A percentile compares a stretch with the other conserved stretches of the same genome.
phyloP scores from a whole-genome alignment of 352 stramenopile genomes.

The Phytophthora kernoviae region DNA sequence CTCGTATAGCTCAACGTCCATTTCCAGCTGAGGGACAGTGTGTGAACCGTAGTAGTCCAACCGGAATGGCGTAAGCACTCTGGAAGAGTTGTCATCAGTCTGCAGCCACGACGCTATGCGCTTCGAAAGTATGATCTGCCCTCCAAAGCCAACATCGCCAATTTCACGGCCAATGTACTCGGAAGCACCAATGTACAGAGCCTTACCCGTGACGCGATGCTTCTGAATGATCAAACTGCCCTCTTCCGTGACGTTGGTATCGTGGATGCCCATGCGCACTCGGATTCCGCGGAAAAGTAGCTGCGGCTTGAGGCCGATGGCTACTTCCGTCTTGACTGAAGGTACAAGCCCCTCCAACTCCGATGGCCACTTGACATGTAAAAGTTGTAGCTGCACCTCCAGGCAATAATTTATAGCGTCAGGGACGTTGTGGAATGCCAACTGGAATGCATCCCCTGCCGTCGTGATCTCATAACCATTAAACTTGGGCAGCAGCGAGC shows the following conservation, averaged over 20 bases:
- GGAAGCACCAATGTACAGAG: conserved; percentile 66
- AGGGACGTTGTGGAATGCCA: conserved; percentile 67
- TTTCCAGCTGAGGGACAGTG: conserved; percentile 47
- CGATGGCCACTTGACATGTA: conserved; percentile 66
- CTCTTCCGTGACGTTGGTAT: conserved; percentile 54
- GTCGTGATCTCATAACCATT: conserved; percentile 83
- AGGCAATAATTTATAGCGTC: conserved; percentile 74
- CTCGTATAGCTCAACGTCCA: conserved; percentile 67
- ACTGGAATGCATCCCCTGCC: conserved; percentile 70
- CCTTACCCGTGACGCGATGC: conserved; percentile 71
- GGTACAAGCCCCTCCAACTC: conserved; percentile 54
- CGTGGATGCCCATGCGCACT: conserved; percentile 83
- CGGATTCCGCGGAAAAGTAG: conserved; percentile 66
- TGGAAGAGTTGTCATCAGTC: conserved; percentile 37
- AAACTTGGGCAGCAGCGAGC: conserved; percentile 51
- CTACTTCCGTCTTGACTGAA: conserved; percentile 61
- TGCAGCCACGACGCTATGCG: conserved; percentile 58
- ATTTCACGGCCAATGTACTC: conserved; percentile 71
- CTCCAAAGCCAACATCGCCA: conserved; percentile 64
- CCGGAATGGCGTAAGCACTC: conserved; percentile 45
- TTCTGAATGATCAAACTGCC: conserved; percentile 53
- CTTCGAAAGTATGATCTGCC: conserved; percentile 73
- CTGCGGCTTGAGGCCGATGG: conserved; percentile 47
- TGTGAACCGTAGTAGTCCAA: conserved; percentile 62
- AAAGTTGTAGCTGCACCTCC: conserved; percentile 60